Percentiles rank a stretch among this genome's conserved stretches.
phyloP scores from a whole-genome alignment of 306 rosid genomes.

The Castanea crenata region DNA sequence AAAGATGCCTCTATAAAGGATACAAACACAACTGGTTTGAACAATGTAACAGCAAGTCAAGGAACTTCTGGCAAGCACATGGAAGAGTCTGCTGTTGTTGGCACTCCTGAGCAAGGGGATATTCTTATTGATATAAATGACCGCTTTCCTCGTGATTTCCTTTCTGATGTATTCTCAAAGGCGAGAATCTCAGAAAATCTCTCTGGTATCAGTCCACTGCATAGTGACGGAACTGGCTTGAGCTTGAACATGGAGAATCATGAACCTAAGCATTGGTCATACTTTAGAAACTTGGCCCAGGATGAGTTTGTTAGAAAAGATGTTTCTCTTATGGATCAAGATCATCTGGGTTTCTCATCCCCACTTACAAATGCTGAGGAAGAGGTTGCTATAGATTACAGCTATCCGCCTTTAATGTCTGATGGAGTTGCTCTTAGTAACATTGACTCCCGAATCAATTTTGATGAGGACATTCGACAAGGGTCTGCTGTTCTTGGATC shows the following conservation, averaged over 20 bases:
- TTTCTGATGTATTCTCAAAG: constrained; percentile 53
- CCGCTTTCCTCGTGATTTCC: constrained; percentile 59
- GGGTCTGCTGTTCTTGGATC: constrained; percentile 40
- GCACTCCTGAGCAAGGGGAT: constrained; percentile 48
- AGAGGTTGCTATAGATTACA: constrained; percentile 45
- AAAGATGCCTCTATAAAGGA: constrained; percentile 26
- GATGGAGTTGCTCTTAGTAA: constrained; percentile 43
- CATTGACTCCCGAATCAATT: constrained; percentile 45
- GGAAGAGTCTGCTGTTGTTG: constrained; percentile 34
- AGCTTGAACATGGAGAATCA: constrained; percentile 73
- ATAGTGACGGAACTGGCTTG: constrained; percentile 53
- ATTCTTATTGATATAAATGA: constrained; percentile 65
- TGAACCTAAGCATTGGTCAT: constrained; percentile 80
- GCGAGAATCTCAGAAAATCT: constrained; percentile 39
- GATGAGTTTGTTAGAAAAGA: constrained; percentile 56
- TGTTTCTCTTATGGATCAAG: constrained; percentile 80
- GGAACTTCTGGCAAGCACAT: no score
- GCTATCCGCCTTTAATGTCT: constrained; percentile 50
- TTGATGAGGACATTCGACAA: constrained; percentile 44
- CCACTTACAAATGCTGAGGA: constrained; percentile 33
- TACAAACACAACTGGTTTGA: constrained; percentile 25
- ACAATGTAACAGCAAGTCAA: background rate
- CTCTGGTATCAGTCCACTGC: constrained; percentile 41
- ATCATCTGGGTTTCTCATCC: constrained; percentile 61
- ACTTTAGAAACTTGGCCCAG: constrained; percentile 75